These are phyloP conservation scores for Wickerhamomyces alni DNA, from an alignment of 805 yeast genomes.

Conservation along the genomic window DNA sequence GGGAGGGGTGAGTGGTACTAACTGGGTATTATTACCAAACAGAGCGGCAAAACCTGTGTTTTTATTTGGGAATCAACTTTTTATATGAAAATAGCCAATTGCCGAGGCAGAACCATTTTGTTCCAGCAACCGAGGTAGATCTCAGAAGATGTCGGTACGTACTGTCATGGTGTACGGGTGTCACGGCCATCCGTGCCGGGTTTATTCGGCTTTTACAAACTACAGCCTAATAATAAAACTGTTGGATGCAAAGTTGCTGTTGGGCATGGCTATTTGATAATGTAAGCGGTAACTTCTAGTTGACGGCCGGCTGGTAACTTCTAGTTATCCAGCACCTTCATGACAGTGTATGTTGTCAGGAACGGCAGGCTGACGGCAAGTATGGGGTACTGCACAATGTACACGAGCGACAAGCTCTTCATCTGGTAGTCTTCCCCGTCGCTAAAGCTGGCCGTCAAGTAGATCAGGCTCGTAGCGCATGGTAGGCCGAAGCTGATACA, in stretches of 20 bases:
- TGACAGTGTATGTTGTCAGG: constrained; percentile 21
- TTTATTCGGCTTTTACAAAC: no score
- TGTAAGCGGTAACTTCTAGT: no score
- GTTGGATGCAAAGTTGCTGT: no score
- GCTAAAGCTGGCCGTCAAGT: constrained; percentile 71
- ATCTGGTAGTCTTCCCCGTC: constrained; percentile 46
- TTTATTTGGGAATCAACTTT: background rate
- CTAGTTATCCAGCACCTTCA: background rate
- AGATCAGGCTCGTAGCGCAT: constrained; percentile 77
- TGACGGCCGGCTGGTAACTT: no score
- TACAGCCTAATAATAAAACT: no score
- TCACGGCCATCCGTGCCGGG: no score
- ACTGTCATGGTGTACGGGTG: no score
- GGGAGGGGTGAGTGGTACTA: no score
- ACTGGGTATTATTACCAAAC: background rate
- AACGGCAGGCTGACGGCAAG: constrained; percentile 69
- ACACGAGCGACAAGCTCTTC: constrained; percentile 72
- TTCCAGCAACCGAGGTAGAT: background rate
- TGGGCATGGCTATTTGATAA: no score
- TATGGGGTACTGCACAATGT: constrained; percentile 64
- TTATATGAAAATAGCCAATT: background rate
- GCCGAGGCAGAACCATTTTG: background rate
- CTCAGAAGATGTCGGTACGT: no score
- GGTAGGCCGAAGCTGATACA: constrained; percentile 76
- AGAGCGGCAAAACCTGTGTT: background rate